A percentile compares a stretch with the other conserved stretches of the same genome.
Conservation (phyloP, 805 yeast genomes). For the Lipomyces mesembrius region DNA sequence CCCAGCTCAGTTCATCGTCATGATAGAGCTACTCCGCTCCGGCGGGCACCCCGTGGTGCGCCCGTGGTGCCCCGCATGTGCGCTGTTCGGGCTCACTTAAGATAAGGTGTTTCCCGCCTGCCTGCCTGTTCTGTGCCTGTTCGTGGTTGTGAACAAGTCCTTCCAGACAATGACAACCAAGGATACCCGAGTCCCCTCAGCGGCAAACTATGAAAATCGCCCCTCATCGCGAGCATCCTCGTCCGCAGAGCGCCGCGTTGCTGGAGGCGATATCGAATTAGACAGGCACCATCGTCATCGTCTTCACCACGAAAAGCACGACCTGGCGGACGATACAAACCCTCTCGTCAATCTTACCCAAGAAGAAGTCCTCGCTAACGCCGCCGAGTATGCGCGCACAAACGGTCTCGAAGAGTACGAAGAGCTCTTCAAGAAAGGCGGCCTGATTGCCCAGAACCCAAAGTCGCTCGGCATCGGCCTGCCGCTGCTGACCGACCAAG, state of each 20-base stretch:
- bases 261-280: not conserved
- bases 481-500: slow-evolving; percentile 48
- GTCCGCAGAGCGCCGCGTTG: no score
- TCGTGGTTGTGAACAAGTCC: no score
- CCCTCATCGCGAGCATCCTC: not conserved
- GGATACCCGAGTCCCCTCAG: not conserved
- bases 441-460: slow-evolving; percentile 61
- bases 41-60: no score
- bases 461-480: slow-evolving; percentile 48
- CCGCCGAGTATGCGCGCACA: slow-evolving; percentile 39
- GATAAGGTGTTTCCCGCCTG: not conserved
- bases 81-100: no score
- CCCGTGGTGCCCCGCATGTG: no score
- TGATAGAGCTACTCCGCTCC: no score
- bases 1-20: no score
- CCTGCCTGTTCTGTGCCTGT: not conserved
- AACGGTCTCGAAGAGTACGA: slow-evolving; percentile 42
- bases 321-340: slow-evolving; percentile 32
- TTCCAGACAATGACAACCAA: not conserved
- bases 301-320: not conserved
- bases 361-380: slow-evolving; percentile 40
- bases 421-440: slow-evolving; percentile 51
- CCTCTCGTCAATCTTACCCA: slow-evolving; percentile 39
- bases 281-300: not conserved
- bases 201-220: slow-evolving; percentile 11